Base-by-base conservation (phyloP, 1,284 basidiomycete genomes). In the Malassezia furfur region DNA sequence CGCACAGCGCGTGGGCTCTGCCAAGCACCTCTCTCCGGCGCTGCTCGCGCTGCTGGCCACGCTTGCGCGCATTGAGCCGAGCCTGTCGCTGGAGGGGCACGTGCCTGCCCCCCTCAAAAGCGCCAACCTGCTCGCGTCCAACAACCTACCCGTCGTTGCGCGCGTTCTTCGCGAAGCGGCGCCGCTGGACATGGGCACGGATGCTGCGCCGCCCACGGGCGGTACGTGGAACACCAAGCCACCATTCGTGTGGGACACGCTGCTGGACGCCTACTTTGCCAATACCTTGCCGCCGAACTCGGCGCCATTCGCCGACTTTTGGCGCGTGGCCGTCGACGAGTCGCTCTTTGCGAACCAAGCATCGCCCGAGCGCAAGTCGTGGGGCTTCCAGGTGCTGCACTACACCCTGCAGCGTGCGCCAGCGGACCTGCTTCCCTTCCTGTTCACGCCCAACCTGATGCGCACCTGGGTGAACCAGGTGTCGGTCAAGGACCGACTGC, bases 361-460 rank as follows among this genome's bases (percentile, higher is more conserved):
- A 1, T 93, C 91, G 0, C 78, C 86, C 1, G 86, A 94, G 72
- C 82, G 89, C 57, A 96, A 96, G 77, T 90, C 86, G 68, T 94
- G 88, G 87, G 91, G 91, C 31, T 96, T 96, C 78, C 86, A 88
- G 72, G 82, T 96, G 19, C 88, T 96, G 75, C 83, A 85, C 67
- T 85, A 83, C 61, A 84, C 88, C 0, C 78, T 96, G 37, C 81
- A 83, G 8, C 83, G 84, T 15, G 80, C 90, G 19, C 79, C 81
- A 7, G 77, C 82, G 17, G 75, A 81, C 22, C 84, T 84, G 49
- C 80, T 91, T 65, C 85, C 88, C 0, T 84, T 88, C 79, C 79
- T 96, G 17, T 94, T 96, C 76, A 93, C 89, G 11, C 85, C 86
- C 66, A 93, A 96, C 75, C 88, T 96, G 68, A 91, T 96, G 87